Conservation (phyloP, 768 basidiomycete genomes). For the Lentinula sp. region DNA sequence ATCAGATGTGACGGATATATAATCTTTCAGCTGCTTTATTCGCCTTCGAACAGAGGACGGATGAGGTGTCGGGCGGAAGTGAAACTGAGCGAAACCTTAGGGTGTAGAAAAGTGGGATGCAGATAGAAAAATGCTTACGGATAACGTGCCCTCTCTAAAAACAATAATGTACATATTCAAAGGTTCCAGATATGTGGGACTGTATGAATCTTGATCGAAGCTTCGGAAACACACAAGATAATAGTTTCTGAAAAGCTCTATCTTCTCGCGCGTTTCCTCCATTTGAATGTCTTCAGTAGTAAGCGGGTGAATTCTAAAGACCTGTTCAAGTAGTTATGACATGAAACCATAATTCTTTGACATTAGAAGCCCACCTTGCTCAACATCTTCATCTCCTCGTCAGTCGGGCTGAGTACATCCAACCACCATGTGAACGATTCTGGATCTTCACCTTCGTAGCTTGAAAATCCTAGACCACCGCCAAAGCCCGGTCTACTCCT, state of each 20-base stretch:
- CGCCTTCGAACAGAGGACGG: slow-evolving; percentile 96
- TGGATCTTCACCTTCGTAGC: slow-evolving; percentile 30
- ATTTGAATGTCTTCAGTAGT: slow-evolving; percentile 99
- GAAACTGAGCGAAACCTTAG: slow-evolving; percentile 53
- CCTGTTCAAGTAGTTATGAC: slow-evolving; percentile 40
- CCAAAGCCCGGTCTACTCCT: neutral
- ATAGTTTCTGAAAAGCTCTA: slow-evolving; percentile 97
- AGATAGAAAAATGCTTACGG: slow-evolving; percentile 45
- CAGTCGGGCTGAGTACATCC: slow-evolving; percentile 88
- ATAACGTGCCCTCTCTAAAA: slow-evolving; percentile 93
- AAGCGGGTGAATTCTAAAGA: slow-evolving; percentile 94
- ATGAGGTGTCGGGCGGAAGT: slow-evolving; percentile 95
- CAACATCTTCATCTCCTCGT: slow-evolving; percentile 97
- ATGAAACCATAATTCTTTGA: neutral
- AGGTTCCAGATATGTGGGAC: slow-evolving; percentile 94
- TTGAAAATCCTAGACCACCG: slow-evolving; percentile 11
- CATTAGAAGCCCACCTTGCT: slow-evolving; percentile 58
- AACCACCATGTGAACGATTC: slow-evolving; percentile 96
- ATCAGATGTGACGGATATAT: slow-evolving; percentile 97
- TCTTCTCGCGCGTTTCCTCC: slow-evolving; percentile 99
- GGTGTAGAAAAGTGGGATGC: neutral
- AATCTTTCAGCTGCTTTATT: slow-evolving; percentile 98
- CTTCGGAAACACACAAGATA: slow-evolving; percentile 98
- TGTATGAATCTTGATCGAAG: slow-evolving; percentile 98
- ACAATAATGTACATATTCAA: slow-evolving; percentile 99